Evolutionary conservation across 345 rosid genomes (phyloP).

Genomic region (Arabidopsis thaliana): DNA sequence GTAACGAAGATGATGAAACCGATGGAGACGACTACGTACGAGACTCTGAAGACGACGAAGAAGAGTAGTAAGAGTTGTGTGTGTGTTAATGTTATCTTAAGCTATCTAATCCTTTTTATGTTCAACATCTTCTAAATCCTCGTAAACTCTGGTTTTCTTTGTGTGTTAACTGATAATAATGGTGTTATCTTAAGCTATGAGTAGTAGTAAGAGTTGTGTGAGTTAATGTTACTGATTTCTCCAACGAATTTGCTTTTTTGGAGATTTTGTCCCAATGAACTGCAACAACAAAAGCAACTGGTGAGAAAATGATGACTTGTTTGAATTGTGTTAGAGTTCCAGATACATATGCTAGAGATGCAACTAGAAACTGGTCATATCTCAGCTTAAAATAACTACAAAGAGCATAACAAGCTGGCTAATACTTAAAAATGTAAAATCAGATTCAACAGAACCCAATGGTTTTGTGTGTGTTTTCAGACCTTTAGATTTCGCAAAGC

Average conservation of each 20-base stretch:
- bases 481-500: slow-evolving; percentile 44
- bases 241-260: slow-evolving; percentile 52
- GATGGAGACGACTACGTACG: too few species aligned
- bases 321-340: background rate
- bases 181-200: too few species aligned
- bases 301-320: background rate
- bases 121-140: too few species aligned
- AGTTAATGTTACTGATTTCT: slow-evolving; percentile 37
- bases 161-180: too few species aligned
- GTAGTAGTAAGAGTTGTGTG: too few species aligned
- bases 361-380: background rate
- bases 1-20: too few species aligned
- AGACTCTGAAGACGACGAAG: too few species aligned
- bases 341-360: background rate
- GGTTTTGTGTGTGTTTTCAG: slow-evolving; percentile 2
- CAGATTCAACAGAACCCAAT: background rate
- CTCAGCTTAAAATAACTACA: background rate
- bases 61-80: too few species aligned
- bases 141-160: too few species aligned
- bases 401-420: background rate
- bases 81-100: too few species aligned
- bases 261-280: slow-evolving; percentile 61
- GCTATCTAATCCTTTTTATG: too few species aligned
- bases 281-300: slow-evolving; percentile 35
- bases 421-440: background rate